Conservation (phyloP, 2,329 filamentous ascomycete genomes). For the Didymosphaeria variabile region DNA sequence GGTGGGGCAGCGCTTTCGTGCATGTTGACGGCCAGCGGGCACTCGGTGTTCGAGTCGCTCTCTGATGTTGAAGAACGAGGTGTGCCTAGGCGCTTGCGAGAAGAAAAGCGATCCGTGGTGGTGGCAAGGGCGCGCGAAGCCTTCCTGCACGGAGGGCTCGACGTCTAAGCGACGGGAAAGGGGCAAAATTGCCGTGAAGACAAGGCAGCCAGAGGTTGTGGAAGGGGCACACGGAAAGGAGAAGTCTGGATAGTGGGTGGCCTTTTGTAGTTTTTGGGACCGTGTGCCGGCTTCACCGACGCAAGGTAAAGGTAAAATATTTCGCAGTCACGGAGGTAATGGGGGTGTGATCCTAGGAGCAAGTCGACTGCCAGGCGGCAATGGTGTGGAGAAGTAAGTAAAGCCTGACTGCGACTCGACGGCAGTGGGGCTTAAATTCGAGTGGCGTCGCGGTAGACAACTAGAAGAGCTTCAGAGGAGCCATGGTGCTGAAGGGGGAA, state of each 20-base stretch:
- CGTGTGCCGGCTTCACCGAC: neutral
- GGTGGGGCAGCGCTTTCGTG: neutral
- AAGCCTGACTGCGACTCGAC: neutral
- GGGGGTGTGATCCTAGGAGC: neutral
- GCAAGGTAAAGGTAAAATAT: constrained; percentile 2
- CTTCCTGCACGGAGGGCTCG: neutral
- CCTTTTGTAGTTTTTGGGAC: neutral
- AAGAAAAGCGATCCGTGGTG: constrained; percentile 7
- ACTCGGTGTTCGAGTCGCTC: neutral
- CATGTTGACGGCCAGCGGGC: neutral
- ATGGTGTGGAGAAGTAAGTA: neutral
- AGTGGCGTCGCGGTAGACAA: neutral
- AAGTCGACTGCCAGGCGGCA: neutral
- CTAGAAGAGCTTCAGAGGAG: neutral
- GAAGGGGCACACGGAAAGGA: neutral
- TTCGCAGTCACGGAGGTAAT: neutral
- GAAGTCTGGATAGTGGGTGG: neutral
- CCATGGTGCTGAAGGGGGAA: neutral
- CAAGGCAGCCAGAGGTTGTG: neutral
- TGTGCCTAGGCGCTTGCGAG: constrained; percentile 3
- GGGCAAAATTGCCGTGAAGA: neutral
- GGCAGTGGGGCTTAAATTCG: neutral
- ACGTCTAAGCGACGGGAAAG: neutral
- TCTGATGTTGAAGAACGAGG: constrained; percentile 2
- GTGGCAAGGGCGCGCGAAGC: neutral